Base-by-base conservation (phyloP, 106 monocot species). In the Xerophyta viscosa region DNA sequence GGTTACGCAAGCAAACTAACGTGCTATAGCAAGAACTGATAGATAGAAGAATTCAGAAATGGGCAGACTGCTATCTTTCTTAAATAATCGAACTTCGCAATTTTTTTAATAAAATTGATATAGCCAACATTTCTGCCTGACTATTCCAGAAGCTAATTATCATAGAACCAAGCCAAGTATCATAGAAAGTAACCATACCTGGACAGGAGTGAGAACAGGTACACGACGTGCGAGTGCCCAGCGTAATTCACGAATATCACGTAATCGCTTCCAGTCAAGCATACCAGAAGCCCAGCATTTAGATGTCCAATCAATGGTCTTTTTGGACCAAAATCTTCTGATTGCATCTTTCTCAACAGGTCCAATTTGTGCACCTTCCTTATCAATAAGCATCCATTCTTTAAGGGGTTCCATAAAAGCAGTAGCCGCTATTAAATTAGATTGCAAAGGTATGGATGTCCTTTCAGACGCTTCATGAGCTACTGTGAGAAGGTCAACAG, bases 381-480 rank as follows among this genome's bases (percentile, higher is more conserved):
- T 85, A 46, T 90, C 82, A 60, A 86, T 66, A 43, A 79, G 73
- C 98, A 82, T 80, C 98, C 98, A 98, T 58, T 98, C 98, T 48
- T 98, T 98, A n/a, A 79, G 63, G 37, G 98, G 90, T 63, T 98
- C 98, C 90, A 90, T 90, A 71, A 90, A 98, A 60, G 98, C 98
- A 39, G 79, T 82, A 27, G 98, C 89, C 24, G 98, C 98, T 28
- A 98, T 82, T 62, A 98, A 79, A 63, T 98, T 98, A 37, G 90
- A 98, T 45, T 98, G 98, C 57, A 86, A 64, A 56, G 98, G 98
- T 45, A 98, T 98, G 20, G 90, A 61, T 41, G 90, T 98, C 60
- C 98, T 76, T 48, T 98, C 98, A 65, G 85, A 79, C 37, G 90
- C 66, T 69, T 98, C 98, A 72, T 98, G 98, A 57, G 86, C 72